phyloP scores from a whole-genome alignment of 1,284 basidiomycete genomes.

The Trametes versicolor region DNA sequence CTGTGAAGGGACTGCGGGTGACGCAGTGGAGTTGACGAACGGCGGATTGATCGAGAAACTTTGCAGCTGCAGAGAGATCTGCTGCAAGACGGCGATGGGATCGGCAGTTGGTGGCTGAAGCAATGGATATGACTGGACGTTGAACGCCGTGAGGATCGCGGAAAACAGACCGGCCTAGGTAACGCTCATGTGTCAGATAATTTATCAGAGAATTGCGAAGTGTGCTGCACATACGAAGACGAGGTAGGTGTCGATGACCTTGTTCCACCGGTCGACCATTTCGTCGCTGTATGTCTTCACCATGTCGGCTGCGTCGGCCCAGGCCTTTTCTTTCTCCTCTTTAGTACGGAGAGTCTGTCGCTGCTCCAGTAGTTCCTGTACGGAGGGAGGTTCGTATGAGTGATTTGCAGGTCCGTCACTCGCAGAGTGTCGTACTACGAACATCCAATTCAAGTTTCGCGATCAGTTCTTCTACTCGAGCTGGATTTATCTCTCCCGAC shows the following conservation, averaged over 20 bases:
- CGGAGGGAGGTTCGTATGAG: too few species aligned
- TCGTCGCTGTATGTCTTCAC: neutral
- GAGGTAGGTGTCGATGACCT: slow-evolving; percentile 1
- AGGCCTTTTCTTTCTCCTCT: neutral
- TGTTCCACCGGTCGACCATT: slow-evolving; percentile 2
- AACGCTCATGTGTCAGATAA: neutral
- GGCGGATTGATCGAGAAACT: neutral
- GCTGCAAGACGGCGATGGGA: neutral
- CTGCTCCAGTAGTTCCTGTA: slow-evolving; percentile 1
- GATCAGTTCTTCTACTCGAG: too few species aligned
- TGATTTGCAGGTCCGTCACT: too few species aligned
- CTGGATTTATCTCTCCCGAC: too few species aligned
- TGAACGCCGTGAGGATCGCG: neutral
- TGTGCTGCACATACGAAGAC: neutral
- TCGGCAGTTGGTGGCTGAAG: neutral
- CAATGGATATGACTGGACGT: neutral
- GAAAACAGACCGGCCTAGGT: neutral
- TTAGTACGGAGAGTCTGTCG: neutral
- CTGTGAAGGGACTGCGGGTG: neutral
- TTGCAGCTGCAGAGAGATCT: neutral
- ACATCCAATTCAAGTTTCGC: too few species aligned
- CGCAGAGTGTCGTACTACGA: too few species aligned
- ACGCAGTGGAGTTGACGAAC: neutral
- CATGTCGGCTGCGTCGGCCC: neutral
- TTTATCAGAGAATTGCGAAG: too few species aligned